Evolutionary conservation across 2,329 filamentous ascomycete species (phyloP), one percentile per base, ranked within the genome.

Genomic region (Ceratocystis huliohia): DNA sequence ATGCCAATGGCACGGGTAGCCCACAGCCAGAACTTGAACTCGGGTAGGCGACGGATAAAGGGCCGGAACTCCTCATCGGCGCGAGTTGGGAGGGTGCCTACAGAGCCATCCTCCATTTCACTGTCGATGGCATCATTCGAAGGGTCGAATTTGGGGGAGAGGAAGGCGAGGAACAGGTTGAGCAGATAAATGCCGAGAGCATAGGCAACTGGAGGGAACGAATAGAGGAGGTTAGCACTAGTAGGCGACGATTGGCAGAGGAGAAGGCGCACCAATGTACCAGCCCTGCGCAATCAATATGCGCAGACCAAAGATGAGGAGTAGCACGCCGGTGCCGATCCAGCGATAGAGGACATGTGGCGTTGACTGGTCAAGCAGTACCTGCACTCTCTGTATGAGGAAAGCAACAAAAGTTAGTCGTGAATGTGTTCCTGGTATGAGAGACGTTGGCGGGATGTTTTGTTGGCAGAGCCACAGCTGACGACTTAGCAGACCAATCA

Each of bases 1-100:
- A 97, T 89, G 70, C 81, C 74, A 72, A 97, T 84, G 66, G 93
- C 93, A 74, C 91, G 85, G 66, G 93, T 97, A 65, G 93, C 91
- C 73, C 89, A 88, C 79, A 96, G 91, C 94, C 94, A 99, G 82
- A 99, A 99, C 83, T 99, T 99, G 84, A 99, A 99, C 78, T 99
- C 94, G 66, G 94, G 94, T 28, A 99, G 85, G 68, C 94, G 85
- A 73, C 94, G 86, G 75, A 99, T 96, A 74, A 99, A 99, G 2
- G 94, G 94, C 70, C 91, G 86, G 81, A 99, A 99, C 79, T 99
- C 94, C 74, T 99, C 92, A 74, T 97, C 93, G 72, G 91, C 87
- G 80, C 96, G 96, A 67, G 91, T 97, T 28, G 94, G 94, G 56
- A 99, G 85, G 30, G 85, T 84, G 65, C 88, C 87, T 33, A 85